Base-by-base conservation (phyloP, 352 stramenopile genomes). In the Pythium dissimile region DNA sequence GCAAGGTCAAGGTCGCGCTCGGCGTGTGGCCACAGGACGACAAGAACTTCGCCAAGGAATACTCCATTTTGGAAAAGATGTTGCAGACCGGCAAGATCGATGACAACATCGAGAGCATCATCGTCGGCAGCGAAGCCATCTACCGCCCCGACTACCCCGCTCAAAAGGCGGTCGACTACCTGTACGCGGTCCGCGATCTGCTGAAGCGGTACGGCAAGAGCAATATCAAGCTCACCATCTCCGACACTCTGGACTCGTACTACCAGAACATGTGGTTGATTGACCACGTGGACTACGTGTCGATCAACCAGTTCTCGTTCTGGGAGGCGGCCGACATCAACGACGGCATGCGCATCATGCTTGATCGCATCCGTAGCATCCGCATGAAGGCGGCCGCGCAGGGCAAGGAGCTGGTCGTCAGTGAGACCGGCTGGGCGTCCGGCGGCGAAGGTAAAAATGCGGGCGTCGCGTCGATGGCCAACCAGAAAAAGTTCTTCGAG, bases 251-350 rank as follows among this genome's bases (percentile, higher is more conserved):
- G 20, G 77, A 89, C 62, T 70, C 77, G 23, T 93, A 89, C 69
- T 72, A 84, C 44, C 51, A 57, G n/a, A 80, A 91, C 50, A 73
- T 57, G 26, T 24, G 77, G 37, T 58, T 93, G 2, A 51, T 89
- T 23, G 63, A 86, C 18, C 78, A 75, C 0, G 78, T 89, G 2
- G 83, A 93, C 51, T 77, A 78, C 50, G 57, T 89, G 18, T 84
- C 74, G 18, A 71, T 88, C 32, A 93, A 91, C 69, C 75, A 93
- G 62, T 93, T 93, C 48, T 81, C 78, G 12, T 87, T 87, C 62
- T 93, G 83, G 83, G 80, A 90, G 41, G 45, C 54, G 5, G 54
- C 49, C 6, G 67, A 86, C 37, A 54, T 80, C 13, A 77, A 73
- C 15, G 76, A 89, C n/a, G 80, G 54, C 15, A 59, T 62, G 9